Conservation (phyloP, 2,329 filamentous ascomycete genomes). For the Meredithiella fracta region DNA sequence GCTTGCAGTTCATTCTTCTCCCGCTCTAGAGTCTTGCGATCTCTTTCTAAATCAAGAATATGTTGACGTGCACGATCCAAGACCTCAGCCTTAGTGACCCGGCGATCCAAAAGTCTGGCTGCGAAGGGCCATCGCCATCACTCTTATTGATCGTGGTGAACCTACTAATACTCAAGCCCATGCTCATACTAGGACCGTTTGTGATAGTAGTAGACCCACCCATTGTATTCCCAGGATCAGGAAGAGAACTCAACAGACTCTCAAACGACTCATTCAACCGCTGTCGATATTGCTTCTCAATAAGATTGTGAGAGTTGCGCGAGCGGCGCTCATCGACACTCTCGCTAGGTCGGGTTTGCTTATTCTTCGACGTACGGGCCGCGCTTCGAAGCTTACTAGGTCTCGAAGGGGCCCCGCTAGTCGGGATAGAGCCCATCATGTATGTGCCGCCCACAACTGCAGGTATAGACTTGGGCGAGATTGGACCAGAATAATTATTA, state of each 20-base stretch:
- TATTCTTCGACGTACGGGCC: constrained; percentile 20
- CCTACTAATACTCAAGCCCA: constrained; percentile 8
- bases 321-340: constrained; percentile 19
- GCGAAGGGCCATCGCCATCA: constrained; percentile 9
- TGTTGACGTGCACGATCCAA: constrained; percentile 22
- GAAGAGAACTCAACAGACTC: constrained; percentile 19
- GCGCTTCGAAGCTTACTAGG: constrained; percentile 19
- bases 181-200: not conserved
- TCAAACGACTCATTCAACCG: constrained; percentile 22
- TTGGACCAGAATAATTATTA: not conserved
- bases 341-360: constrained; percentile 17
- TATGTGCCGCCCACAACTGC: constrained; percentile 8
- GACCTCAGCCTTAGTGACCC: constrained; percentile 24
- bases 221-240: constrained; percentile 15
- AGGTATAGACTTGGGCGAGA: not conserved
- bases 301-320: constrained; percentile 21
- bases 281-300: constrained; percentile 23
- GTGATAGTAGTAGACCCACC: constrained; percentile 1
- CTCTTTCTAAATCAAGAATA: constrained; percentile 21
- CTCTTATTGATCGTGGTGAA: constrained; percentile 11
- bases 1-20: constrained; percentile 19
- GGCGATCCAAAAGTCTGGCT: constrained; percentile 18
- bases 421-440: constrained; percentile 13
- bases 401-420: constrained; percentile 4
- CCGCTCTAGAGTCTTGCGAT: constrained; percentile 19